These are phyloP conservation scores for Lactifluus subvellereus DNA, from an alignment of 768 basidiomycete species.

Conservation along the genomic window DNA sequence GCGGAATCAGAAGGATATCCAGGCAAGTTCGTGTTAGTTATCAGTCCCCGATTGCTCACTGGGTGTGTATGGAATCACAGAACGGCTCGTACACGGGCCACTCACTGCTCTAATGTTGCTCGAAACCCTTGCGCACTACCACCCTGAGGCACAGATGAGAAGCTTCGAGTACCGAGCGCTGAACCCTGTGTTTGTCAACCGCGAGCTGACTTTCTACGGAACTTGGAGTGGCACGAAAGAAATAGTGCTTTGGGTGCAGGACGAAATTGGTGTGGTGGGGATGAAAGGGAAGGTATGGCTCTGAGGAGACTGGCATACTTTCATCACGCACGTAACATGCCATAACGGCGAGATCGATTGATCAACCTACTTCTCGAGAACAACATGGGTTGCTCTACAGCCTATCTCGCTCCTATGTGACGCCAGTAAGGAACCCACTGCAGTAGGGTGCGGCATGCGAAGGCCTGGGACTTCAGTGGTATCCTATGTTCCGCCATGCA, in stretches of 20 bases:
- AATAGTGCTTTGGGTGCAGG: slow-evolving; percentile 53
- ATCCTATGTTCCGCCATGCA: neutral
- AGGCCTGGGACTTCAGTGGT: neutral
- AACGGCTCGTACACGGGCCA: slow-evolving; percentile 82
- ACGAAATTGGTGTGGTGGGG: slow-evolving; percentile 53
- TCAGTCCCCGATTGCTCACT: neutral
- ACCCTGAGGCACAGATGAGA: slow-evolving; percentile 42
- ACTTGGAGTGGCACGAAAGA: slow-evolving; percentile 36
- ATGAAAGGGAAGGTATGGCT: slow-evolving; percentile 52
- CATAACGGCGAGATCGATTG: neutral
- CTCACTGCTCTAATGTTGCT: slow-evolving; percentile 75
- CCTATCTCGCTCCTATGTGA: neutral
- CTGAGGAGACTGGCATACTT: neutral
- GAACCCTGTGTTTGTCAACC: slow-evolving; percentile 55
- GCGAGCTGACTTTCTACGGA: slow-evolving; percentile 43
- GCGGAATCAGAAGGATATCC: slow-evolving; percentile 66
- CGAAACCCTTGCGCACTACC: slow-evolving; percentile 49
- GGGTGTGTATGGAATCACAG: slow-evolving; percentile 33
- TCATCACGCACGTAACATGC: neutral
- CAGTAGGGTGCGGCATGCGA: neutral
- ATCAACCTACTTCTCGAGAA: neutral
- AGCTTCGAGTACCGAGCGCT: slow-evolving; percentile 66
- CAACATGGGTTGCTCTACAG: neutral
- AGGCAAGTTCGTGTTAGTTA: slow-evolving; percentile 36
- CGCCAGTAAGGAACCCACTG: neutral